Conservation (phyloP, 176 grass and related monocot genomes). For the Zoysia pacifica region DNA sequence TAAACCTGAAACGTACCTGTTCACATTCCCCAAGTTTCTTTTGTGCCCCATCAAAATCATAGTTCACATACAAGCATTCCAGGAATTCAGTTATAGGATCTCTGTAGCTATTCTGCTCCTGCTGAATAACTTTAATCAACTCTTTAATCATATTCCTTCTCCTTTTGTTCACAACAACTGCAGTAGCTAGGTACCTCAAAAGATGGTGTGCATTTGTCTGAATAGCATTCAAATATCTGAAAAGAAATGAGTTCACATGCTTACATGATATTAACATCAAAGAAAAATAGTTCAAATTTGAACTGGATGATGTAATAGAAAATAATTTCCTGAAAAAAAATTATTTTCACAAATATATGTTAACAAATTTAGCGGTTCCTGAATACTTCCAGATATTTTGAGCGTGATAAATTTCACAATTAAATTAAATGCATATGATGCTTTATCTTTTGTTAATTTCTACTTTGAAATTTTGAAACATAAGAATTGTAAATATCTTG, state of each 20-base stretch:
- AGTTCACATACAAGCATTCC: slow-evolving; percentile 86
- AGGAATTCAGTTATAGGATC: slow-evolving; percentile 87
- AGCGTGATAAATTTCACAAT: neutral
- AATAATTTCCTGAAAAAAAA: neutral
- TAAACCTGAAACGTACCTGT: slow-evolving; percentile 52
- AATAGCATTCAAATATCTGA: slow-evolving; percentile 87
- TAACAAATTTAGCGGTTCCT: neutral
- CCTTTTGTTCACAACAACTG: slow-evolving; percentile 87
- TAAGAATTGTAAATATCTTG: neutral
- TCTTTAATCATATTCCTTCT: slow-evolving; percentile 96
- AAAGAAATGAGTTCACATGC: neutral
- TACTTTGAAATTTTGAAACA: neutral
- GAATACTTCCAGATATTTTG: neutral
- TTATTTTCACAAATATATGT: neutral
- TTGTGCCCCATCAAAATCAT: slow-evolving; percentile 94
- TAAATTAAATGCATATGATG: neutral
- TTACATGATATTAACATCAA: neutral
- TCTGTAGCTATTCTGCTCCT: slow-evolving; percentile 75
- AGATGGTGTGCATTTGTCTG: slow-evolving; percentile 88
- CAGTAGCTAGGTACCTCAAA: slow-evolving; percentile 73
- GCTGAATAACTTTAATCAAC: slow-evolving; percentile 87
- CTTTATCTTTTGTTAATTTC: neutral
- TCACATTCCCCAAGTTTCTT: slow-evolving; percentile 73
- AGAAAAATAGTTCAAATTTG: neutral
- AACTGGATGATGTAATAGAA: neutral